Conservation (phyloP, 1,284 basidiomycete genomes). For the Lignosus rhinocerotis region DNA sequence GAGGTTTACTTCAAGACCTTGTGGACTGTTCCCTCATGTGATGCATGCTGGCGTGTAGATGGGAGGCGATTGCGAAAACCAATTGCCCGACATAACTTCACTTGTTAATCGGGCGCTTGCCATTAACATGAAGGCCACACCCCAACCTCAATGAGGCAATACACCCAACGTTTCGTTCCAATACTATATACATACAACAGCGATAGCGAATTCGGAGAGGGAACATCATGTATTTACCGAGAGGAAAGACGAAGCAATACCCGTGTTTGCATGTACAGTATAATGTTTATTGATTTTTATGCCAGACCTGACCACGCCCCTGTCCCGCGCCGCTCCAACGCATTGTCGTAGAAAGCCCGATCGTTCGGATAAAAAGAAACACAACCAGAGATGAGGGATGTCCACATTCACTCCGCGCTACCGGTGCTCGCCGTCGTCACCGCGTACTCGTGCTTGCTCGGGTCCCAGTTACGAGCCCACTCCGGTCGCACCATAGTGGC, state of each 20-base stretch:
- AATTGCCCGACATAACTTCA: too few relatives aligned
- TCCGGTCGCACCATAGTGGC: conserved; percentile 27
- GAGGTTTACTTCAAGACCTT: too few relatives aligned
- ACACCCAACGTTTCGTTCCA: too few relatives aligned
- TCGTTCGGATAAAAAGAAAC: not conserved
- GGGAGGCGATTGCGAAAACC: too few relatives aligned
- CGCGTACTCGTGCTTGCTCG: conserved; percentile 36
- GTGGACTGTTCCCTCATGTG: too few relatives aligned
- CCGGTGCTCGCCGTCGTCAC: conserved; percentile 35
- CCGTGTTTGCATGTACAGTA: conserved; percentile 2
- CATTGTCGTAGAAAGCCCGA: not conserved
- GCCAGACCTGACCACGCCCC: not conserved
- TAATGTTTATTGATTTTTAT: not conserved
- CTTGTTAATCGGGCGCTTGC: too few relatives aligned
- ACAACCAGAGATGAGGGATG: not conserved
- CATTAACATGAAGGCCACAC: too few relatives aligned
- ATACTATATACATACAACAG: not conserved
- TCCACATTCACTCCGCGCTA: conserved; percentile 23
- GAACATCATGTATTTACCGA: not conserved
- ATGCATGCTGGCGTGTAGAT: too few relatives aligned
- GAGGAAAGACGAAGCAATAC: not conserved
- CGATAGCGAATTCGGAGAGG: not conserved
- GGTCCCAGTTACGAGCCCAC: conserved; percentile 38
- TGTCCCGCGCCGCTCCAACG: not conserved
- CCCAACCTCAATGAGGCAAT: too few relatives aligned